phyloP scores from a whole-genome alignment of 2,329 filamentous ascomycete genomes.

The Didymella lethalis region DNA sequence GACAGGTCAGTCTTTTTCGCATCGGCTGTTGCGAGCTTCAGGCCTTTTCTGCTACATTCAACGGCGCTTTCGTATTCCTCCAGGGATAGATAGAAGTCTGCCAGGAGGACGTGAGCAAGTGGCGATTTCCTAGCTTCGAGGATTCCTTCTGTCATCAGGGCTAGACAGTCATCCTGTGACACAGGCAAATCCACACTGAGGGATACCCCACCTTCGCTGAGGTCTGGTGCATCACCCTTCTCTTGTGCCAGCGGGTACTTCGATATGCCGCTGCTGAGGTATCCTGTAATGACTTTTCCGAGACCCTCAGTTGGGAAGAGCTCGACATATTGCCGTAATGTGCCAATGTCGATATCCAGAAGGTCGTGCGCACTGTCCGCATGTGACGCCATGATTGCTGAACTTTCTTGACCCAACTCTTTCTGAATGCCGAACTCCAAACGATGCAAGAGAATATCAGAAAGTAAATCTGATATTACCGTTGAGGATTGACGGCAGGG shows the following conservation, averaged over 20 bases:
- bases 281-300: constrained; percentile 81
- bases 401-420: constrained; percentile 11
- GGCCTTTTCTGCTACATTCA: constrained; percentile 78
- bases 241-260: constrained; percentile 70
- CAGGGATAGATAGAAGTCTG: constrained; percentile 81
- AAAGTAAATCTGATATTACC: not conserved
- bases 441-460: not conserved
- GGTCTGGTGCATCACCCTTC: constrained; percentile 51
- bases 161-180: constrained; percentile 78
- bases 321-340: constrained; percentile 80
- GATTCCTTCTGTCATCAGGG: constrained; percentile 74
- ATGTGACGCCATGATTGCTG: constrained; percentile 44
- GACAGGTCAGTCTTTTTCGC: constrained; percentile 71
- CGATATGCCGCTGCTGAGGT: constrained; percentile 81
- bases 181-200: constrained; percentile 62
- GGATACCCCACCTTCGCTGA: constrained; percentile 54
- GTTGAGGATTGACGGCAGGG: constrained; percentile 11
- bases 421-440: constrained; percentile 12
- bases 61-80: constrained; percentile 86
- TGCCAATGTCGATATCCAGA: constrained; percentile 75
- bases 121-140: constrained; percentile 67
- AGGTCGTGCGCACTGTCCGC: constrained; percentile 49
- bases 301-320: constrained; percentile 88
- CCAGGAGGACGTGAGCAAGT: constrained; percentile 82
- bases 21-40: constrained; percentile 67